These are phyloP conservation scores for Tricholoma matsutake DNA, from an alignment of 768 basidiomycete genomes.

Conservation along the genomic window DNA sequence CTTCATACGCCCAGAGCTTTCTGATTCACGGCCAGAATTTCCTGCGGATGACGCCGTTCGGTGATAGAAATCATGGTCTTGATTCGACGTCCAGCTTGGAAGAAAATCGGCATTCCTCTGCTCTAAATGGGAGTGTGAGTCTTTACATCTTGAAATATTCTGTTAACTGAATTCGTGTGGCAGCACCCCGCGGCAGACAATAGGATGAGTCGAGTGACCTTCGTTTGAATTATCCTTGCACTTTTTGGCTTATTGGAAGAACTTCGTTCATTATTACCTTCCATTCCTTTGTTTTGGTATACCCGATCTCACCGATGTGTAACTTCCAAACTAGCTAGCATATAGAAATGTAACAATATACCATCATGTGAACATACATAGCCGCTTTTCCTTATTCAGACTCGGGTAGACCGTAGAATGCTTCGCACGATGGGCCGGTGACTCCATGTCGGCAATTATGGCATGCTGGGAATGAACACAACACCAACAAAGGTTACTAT, in stretches of 20 bases:
- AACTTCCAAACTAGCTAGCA: not conserved
- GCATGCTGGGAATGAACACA: no score
- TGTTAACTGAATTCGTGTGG: not conserved
- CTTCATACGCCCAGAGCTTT: not conserved
- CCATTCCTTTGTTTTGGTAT: not conserved
- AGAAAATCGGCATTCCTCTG: not conserved
- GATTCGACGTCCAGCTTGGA: constrained; percentile 5
- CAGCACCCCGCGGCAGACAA: not conserved
- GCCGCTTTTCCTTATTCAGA: no score
- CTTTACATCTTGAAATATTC: not conserved
- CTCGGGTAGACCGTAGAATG: no score
- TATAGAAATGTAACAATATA: no score
- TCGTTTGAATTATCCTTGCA: not conserved
- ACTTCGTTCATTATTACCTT: not conserved
- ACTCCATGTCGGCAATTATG: no score
- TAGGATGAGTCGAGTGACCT: not conserved
- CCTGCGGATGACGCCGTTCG: constrained; percentile 7
- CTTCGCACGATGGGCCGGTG: no score
- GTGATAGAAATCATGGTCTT: constrained; percentile 1
- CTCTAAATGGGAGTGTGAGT: not conserved
- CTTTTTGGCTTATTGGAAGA: not conserved
- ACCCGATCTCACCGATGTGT: not conserved
- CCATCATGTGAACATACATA: no score
- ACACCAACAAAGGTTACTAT: no score
- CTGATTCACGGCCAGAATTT: not conserved